A percentile compares a stretch with the other conserved stretches of the same genome.
phyloP scores from a whole-genome alignment of 352 stramenopile species.

The Globisporangium acanthophoron region DNA sequence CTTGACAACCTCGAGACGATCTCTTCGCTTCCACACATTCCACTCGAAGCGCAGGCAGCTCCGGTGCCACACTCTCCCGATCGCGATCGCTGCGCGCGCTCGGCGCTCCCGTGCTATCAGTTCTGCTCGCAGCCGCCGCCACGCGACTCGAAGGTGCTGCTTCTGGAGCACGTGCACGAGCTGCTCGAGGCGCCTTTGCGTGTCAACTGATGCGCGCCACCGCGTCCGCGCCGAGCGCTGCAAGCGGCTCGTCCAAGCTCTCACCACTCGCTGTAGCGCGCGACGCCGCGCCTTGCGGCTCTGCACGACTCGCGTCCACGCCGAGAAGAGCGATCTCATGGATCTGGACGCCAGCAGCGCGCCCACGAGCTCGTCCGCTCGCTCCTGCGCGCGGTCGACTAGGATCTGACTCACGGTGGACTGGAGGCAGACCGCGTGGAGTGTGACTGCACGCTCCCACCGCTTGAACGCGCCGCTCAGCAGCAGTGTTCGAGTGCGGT shows the following conservation, averaged over 20 bases:
- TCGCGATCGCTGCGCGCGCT: background rate
- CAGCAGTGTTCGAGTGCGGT: background rate
- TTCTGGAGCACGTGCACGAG: background rate
- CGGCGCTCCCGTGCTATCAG: background rate
- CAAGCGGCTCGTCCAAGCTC: background rate
- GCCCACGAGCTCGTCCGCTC: background rate
- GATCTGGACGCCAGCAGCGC: background rate
- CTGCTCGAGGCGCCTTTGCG: background rate
- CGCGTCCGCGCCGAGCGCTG: slow-evolving; percentile 1
- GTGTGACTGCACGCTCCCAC: slow-evolving; percentile 4
- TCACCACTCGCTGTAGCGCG: background rate
- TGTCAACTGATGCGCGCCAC: background rate
- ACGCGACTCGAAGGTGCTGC: background rate
- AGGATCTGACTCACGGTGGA: slow-evolving; percentile 8
- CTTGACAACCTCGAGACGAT: background rate
- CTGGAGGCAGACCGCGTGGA: slow-evolving; percentile 5
- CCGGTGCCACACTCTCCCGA: slow-evolving; percentile 1
- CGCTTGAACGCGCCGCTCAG: slow-evolving; percentile 1
- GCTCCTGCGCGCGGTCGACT: slow-evolving; percentile 6
- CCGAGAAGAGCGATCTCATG: background rate
- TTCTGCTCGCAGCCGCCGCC: background rate
- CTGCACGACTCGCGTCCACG: slow-evolving; percentile 1
- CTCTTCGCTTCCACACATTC: slow-evolving; percentile 9
- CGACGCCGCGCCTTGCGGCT: background rate
- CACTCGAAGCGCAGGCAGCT: slow-evolving; percentile 6